Conservation (phyloP, 2,329 filamentous ascomycete species). For the Fusarium annulatum region DNA sequence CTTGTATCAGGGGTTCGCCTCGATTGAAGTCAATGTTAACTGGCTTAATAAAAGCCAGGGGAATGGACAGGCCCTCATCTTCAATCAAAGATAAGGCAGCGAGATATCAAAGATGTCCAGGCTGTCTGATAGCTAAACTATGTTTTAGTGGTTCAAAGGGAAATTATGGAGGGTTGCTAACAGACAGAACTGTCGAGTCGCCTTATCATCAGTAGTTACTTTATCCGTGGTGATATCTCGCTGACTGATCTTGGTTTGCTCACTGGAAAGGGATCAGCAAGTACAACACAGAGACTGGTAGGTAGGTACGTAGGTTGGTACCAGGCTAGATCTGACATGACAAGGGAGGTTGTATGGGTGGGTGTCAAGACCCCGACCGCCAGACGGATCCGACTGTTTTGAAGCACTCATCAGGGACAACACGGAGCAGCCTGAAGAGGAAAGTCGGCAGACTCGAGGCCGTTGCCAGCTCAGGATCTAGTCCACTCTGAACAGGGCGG, state of each 20-base stretch:
- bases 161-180: conserved; percentile 36
- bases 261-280: not conserved
- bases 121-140: conserved; percentile 12
- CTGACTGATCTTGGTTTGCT: not conserved
- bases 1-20: not conserved
- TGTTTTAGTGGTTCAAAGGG: conserved; percentile 30
- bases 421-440: conserved; percentile 23
- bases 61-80: conserved; percentile 6
- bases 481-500: not conserved
- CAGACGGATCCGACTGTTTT: not conserved
- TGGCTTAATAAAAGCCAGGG: conserved; percentile 13
- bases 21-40: not conserved
- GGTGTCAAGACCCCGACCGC: not conserved
- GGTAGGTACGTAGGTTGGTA: not conserved
- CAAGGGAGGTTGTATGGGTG: not conserved
- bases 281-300: not conserved
- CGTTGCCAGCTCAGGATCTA: conserved; percentile 8
- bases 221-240: conserved; percentile 4
- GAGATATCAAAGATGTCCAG: conserved; percentile 1
- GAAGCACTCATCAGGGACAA: not conserved
- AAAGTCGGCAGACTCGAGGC: conserved; percentile 8
- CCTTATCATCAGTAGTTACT: conserved; percentile 31
- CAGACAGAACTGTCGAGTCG: conserved; percentile 3
- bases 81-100: conserved; percentile 34
- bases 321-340: conserved; percentile 1